These are phyloP conservation scores for Rhodotorula sp. DNA, from an alignment of 1,284 basidiomycete species.

Conservation along the genomic window DNA sequence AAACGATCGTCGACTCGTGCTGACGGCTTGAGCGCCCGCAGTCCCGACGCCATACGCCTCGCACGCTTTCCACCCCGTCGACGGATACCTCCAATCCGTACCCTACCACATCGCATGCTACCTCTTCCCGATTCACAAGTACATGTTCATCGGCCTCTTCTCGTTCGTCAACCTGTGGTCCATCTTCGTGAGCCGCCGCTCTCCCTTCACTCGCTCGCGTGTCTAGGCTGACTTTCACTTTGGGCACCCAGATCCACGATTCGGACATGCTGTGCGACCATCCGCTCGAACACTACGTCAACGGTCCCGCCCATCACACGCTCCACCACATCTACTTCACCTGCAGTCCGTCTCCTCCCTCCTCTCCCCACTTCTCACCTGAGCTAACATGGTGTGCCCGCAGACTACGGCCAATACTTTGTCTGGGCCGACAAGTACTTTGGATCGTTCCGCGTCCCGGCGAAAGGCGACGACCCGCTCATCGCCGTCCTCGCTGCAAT, in stretches of 20 bases:
- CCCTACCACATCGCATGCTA: conserved; percentile 94
- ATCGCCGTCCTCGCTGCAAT: conserved; percentile 57
- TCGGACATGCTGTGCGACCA: conserved; percentile 99
- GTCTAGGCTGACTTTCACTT: neutral
- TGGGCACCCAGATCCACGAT: conserved; percentile 76
- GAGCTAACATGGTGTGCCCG: neutral
- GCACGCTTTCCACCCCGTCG: conserved; percentile 94
- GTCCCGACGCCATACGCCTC: conserved; percentile 96
- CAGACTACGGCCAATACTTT: conserved; percentile 66
- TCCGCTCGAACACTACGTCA: conserved; percentile 84
- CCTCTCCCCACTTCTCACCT: neutral
- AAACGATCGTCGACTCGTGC: neutral
- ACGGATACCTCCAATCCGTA: conserved; percentile 89
- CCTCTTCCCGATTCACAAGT: conserved; percentile 85
- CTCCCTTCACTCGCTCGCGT: neutral
- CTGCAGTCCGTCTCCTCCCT: conserved; percentile 12
- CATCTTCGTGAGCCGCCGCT: conserved; percentile 64
- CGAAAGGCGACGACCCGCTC: conserved; percentile 78
- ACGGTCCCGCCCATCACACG: conserved; percentile 93
- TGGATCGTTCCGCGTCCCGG: conserved; percentile 83
- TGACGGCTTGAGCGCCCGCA: conserved; percentile 48
- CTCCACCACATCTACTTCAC: conserved; percentile 45
- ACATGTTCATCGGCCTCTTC: conserved; percentile 73
- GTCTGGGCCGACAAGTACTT: conserved; percentile 86
- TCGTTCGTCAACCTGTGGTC: conserved; percentile 87